Conservation (phyloP, 1,139 yeast genomes). For the Hemisphaericaspora xylofermentans region DNA sequence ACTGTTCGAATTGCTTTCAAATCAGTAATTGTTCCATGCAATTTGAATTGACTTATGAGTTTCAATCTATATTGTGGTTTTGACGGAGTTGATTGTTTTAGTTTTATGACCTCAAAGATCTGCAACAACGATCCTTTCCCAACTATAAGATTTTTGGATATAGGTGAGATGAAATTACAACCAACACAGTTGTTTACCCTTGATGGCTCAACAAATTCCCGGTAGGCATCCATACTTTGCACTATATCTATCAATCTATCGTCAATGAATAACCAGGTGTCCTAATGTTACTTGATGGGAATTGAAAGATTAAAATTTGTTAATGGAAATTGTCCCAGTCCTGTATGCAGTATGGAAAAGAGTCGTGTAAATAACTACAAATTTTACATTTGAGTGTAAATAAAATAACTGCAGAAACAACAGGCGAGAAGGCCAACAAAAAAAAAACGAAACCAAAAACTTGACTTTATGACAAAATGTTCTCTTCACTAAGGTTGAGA, state of each 20-base stretch:
- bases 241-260: neutral
- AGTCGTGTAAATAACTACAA: too few species aligned
- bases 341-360: too few species aligned
- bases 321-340: too few species aligned
- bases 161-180: slow-evolving; percentile 59
- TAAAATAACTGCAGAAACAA: too few species aligned
- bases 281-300: too few species aligned
- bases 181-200: slow-evolving; percentile 63
- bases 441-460: too few species aligned
- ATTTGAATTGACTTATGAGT: slow-evolving; percentile 62
- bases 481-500: neutral
- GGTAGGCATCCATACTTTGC: slow-evolving; percentile 70
- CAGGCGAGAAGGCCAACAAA: too few species aligned
- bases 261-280: too few species aligned
- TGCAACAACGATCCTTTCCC: slow-evolving; percentile 76
- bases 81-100: slow-evolving; percentile 20
- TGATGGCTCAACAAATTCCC: slow-evolving; percentile 78
- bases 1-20: slow-evolving; percentile 53
- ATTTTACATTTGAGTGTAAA: too few species aligned
- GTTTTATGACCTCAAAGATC: slow-evolving; percentile 49
- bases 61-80: slow-evolving; percentile 40
- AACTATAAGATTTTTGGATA: slow-evolving; percentile 56
- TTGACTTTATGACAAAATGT: too few species aligned
- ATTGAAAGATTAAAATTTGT: too few species aligned
- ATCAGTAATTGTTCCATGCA: slow-evolving; percentile 70